A percentile compares a stretch with the other conserved stretches of the same genome.
Evolutionary conservation across 495 filamentous ascomycete species (phyloP).

Genomic region (Pyrenula massariospora): DNA sequence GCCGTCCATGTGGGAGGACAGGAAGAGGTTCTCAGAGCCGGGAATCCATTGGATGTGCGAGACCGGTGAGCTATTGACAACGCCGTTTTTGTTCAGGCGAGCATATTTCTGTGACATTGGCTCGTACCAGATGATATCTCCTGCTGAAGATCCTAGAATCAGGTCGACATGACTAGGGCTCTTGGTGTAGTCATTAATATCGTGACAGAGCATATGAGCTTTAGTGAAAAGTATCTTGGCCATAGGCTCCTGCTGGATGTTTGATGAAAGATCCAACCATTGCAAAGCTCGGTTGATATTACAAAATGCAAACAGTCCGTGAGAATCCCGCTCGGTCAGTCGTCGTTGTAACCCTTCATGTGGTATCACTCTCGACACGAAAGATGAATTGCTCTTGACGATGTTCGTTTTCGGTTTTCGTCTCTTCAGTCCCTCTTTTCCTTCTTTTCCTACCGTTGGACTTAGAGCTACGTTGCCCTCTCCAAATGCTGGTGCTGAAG

Average conservation of each 20-base stretch:
- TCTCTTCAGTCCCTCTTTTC: conserved; percentile 69
- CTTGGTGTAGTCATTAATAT: conserved; percentile 78
- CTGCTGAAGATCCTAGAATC: conserved; percentile 88
- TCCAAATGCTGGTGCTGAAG: conserved; percentile 63
- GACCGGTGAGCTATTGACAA: conserved; percentile 75
- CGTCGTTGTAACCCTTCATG: conserved; percentile 72
- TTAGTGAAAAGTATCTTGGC: conserved; percentile 95
- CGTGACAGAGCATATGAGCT: conserved; percentile 89
- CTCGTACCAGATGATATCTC: conserved; percentile 98
- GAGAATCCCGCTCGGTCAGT: conserved; percentile 60
- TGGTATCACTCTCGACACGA: conserved; percentile 87
- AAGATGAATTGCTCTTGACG: conserved; percentile 93
- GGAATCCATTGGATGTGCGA: conserved; percentile 88
- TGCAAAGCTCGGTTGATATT: conserved; percentile 92
- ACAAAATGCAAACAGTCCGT: conserved; percentile 81
- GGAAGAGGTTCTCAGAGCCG: conserved; percentile 83
- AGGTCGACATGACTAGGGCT: conserved; percentile 70
- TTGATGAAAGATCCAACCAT: conserved; percentile 57
- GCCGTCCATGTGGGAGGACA: conserved; percentile 88
- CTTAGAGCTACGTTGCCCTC: conserved; percentile 67
- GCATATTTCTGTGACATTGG: conserved; percentile 93
- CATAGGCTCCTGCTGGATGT: conserved; percentile 63
- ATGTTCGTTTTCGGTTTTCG: conserved; percentile 96
- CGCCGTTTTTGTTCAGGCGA: conserved; percentile 90
- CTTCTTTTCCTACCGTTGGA: conserved; percentile 29